Evolutionary conservation across 2,329 filamentous ascomycete species (phyloP), one percentile per base, ranked within the genome.

Genomic region (Septoria petroselini): DNA sequence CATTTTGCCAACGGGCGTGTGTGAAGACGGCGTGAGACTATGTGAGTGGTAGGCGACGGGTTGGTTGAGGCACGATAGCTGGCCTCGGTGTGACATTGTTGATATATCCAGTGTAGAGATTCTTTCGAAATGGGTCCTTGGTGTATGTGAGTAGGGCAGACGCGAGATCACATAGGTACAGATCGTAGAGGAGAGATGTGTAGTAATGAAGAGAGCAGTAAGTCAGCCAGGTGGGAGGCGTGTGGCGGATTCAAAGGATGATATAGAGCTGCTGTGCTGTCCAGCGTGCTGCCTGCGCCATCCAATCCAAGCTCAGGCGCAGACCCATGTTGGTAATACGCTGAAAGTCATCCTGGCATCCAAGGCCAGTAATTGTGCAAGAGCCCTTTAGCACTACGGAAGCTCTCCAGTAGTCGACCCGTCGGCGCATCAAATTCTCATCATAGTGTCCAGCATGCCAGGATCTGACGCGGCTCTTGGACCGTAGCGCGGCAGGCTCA

Each of bases 1-100:
- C 50, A 60, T 55, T 39, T 60, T 60, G 50, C 55, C 58, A 39
- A 51, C 45, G 5, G 59, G 59, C 9, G 58, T 58, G 37, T 55
- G 54, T 21, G 54, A 45, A 4, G 45, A 52, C 21, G 52, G 50
- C 11, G 52, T 55, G 45, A 59, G 42, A 31, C 54, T 59, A 47
- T 59, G 57, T 12, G 55, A 58, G 27, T 59, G 57, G 31, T 55
- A 59, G 7, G 57, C 52, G 25, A 52, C 42, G 21, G 57, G 42
- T 18, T 35, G 43, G 41, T 55, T 54, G 18, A 58, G 48, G 39
- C 50, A 54, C 14, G 55, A 47, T 18, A 59, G 50, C 42, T 58
- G 55, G 31, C 52, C 51, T 23, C 55, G 57, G 37, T 59, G 57
- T n/a, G 55, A 55, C 55, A 47, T 47, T 34, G 25, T 19, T 21